Evolutionary conservation across 2,329 filamentous ascomycete genomes (phyloP), one percentile per base, ranked within the genome.

Genomic region (Ampelomyces quisqualis): DNA sequence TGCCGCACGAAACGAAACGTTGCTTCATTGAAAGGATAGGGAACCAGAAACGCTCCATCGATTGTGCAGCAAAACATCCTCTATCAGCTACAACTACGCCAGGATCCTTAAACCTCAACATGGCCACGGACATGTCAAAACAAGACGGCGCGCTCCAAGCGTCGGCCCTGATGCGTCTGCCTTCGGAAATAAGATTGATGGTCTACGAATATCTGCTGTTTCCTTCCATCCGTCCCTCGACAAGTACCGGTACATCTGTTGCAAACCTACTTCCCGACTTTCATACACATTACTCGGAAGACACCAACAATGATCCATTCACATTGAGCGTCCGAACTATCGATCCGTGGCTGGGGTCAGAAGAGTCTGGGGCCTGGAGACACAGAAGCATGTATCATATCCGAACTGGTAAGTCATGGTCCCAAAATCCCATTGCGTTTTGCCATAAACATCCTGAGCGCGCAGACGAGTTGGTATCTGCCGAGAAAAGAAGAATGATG

Each of bases 131-230:
- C 7, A 2, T 24, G 5, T n/a, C 19, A 20, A 10, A 33, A 8
- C 26, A 27, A 28, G 36, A 40, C 13, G 36, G 21, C n/a, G n/a
- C 6, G 11, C 17, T 50, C 21, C 38, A 48, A 32, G 39, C 50
- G 10, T 67, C 66, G 29, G 64, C 61, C 2, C 66, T 75, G 23
- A 58, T 74, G n/a, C 66, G 67, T 6, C 58, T 76, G 4, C 73
- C 73, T 2, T 55, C 69, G 4, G 73, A 76, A 49, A 67, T 76
- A 29, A 63, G 73, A 5, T 62, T 76, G 4, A 68, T 72, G 40
- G 74, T 76, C 40, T 76, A 75, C 50, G 62, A 66, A 50, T 44
- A 63, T 39, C 64, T 75, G 3, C 62, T 76, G 14, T 53, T 70
- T 7, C 71, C 73, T 7, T 68, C 68, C 5, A 51, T 38, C 43